Evolutionary conservation across 345 rosid genomes (phyloP), one percentile per base, ranked within the genome.

Genomic region (Salix suchowensis): DNA sequence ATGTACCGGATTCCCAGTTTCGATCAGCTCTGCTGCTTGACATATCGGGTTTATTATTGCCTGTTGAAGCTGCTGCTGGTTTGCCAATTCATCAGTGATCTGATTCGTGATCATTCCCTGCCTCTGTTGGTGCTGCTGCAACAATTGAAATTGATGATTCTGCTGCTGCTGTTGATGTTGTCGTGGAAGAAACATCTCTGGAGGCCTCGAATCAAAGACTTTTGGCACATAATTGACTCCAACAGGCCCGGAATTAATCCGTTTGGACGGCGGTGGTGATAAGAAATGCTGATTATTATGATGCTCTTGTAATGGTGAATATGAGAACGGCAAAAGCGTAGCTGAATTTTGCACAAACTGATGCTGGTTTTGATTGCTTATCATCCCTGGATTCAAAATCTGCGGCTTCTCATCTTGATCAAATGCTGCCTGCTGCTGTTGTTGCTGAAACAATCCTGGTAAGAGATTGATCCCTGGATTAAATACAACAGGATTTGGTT

Each of bases 1-100:
- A 77, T 82, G 94, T 80, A 79, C 80, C 85, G 81, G 83, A 73
- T 91, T 90, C 80, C 91, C 91, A 65, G 91, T 84, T 85, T 87
- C 95, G 82, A 94, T 89, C 74, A 94, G 89, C 88, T 94, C 98
- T 84, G 95, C 90, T 48, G 93, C 91, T 88, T 90, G 89, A 83
- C 88, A 89, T 68, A 92, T 85, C 82, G 90, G 97, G 86, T 89
- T 92, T 52, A 87, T 84, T 76, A 91, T 80, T 58, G 90, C 86
- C 81, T 90, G 89, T 78, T 92, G 88, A 84, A 85, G 84, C 87
- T 88, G 96, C 64, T 58, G 64, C 70, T 89, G 92, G 78, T 84
- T 87, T 65, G 84, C 85, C 82, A 83, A 74, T 86, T 84, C 89
- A 26, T 87, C 89, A 4, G 71, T 70, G 50, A 55, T 83, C 72